A percentile compares a stretch with the other conserved stretches of the same genome.
phyloP scores from a whole-genome alignment of 176 grass and related monocot genomes.

The Raddia distichophylla region DNA sequence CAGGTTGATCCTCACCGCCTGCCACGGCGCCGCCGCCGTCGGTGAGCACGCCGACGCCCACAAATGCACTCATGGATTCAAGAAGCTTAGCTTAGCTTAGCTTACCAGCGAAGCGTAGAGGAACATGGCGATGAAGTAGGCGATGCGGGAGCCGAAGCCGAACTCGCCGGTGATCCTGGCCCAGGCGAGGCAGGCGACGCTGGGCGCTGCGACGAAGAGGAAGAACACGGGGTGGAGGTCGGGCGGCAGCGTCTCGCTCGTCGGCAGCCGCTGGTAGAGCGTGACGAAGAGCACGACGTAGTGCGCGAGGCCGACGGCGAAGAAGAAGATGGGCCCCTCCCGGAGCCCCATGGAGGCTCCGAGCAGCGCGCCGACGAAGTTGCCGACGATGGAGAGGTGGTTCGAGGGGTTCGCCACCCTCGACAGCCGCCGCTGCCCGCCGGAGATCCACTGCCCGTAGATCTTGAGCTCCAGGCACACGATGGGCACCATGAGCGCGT shows the following conservation, averaged over 20 bases:
- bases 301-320: slow-evolving; percentile 83
- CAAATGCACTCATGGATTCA: too few species aligned
- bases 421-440: slow-evolving; percentile 76
- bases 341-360: slow-evolving; percentile 77
- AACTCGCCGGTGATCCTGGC: slow-evolving; percentile 77
- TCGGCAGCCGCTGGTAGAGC: slow-evolving; percentile 95
- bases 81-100: too few species aligned
- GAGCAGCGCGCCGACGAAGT: slow-evolving; percentile 91
- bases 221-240: slow-evolving; percentile 97
- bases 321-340: slow-evolving; percentile 90
- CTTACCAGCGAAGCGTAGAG: slow-evolving; percentile 81
- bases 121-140: slow-evolving; percentile 89
- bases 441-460: slow-evolving; percentile 97
- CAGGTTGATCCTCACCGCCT: slow-evolving; percentile 84
- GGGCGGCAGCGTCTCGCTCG: slow-evolving; percentile 81
- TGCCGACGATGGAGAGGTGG: slow-evolving; percentile 84
- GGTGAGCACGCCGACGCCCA: too few species aligned
- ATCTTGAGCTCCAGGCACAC: slow-evolving; percentile 90
- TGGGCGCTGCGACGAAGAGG: slow-evolving; percentile 88
- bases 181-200: slow-evolving; percentile 85
- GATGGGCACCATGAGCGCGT: slow-evolving; percentile 85
- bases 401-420: slow-evolving; percentile 90
- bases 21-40: background rate
- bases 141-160: slow-evolving; percentile 60
- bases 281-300: slow-evolving; percentile 92